phyloP scores from a whole-genome alignment of 169 alveolate genomes.

The Eimeria praecox region DNA sequence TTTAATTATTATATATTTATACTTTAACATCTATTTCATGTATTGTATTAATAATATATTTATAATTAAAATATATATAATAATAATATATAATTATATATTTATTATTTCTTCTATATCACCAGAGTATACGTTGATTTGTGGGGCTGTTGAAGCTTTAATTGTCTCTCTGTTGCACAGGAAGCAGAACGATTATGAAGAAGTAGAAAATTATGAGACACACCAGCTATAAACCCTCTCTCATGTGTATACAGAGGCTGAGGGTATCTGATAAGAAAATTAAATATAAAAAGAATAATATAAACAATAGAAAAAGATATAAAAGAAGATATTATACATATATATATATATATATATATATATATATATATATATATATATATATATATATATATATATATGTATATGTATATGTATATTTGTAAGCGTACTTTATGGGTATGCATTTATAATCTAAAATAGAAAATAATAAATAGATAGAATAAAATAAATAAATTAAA shows the following conservation, averaged over 20 bases:
- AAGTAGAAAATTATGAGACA: conserved; percentile 40
- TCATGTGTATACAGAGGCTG: conserved; percentile 42
- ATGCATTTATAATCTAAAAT: not conserved
- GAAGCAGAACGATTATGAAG: not conserved
- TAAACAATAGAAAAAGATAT: too few species aligned
- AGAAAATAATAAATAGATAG: not conserved
- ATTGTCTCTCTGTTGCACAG: not conserved
- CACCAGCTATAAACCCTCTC: conserved; percentile 32
- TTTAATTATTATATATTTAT: too few species aligned
- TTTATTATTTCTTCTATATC: too few species aligned
- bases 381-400: too few species aligned
- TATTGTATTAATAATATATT: not conserved
- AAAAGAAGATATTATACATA: too few species aligned
- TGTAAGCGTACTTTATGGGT: not conserved
- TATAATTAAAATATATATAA: too few species aligned
- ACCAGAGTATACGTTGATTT: not conserved
- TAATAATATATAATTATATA: not conserved
- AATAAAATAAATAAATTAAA: too few species aligned
- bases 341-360: too few species aligned
- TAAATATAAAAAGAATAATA: too few species aligned
- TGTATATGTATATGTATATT: too few species aligned
- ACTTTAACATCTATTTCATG: too few species aligned
- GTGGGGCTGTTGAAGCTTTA: not conserved
- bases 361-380: not conserved
- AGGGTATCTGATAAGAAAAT: conserved; percentile 25